Evolutionary conservation across 2,329 filamentous ascomycete genomes (phyloP), one percentile per base, ranked within the genome.

Genomic region (Trichoderma aggressivum): DNA sequence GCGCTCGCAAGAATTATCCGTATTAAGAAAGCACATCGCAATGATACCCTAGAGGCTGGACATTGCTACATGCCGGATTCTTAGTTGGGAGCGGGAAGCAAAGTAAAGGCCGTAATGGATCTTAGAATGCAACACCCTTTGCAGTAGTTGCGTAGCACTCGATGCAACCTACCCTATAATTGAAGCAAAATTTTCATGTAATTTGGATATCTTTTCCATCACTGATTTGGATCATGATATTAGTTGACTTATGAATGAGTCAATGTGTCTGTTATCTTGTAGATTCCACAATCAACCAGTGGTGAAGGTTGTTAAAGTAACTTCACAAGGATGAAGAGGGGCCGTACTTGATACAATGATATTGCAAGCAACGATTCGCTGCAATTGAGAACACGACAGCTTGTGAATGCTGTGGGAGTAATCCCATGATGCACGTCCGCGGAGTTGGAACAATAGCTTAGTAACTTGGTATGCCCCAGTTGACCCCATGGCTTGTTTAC

Each of bases 111-210:
- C 62, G 62, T 21, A 16, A 16, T 55, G 47, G 21, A 39, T 65
- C 30, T 55, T 6, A 53, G 8, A 64, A 63, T 63, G 60, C 18
- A 50, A 63, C 60, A 14, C 18, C 5, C 10, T 1, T 39, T 26
- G 34, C 39, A 43, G 60, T 43, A 26, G 32, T 5, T 8, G 43
- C 14, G 61, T 47, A 64, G 28, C 61, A 64, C 2, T 47, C 61
- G 16, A 53, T 64, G 61, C 43, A 53, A 64, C 61, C 61, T 64
- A 64, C 61, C 61, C 61, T 53, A 30, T 30, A 64, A 64, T 24
- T 24, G 21, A 10, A 26, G 18, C n/a, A 64, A n/a, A 63, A 18
- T 43, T 47, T 63, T 63, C 18, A 32, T 26, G 10, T 1, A n/a
- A 1, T 24, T 8, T 39, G 11, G 28, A 24, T 53, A 53, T 47